A percentile compares a stretch with the other conserved stretches of the same genome.
Conservation (phyloP, 768 basidiomycete species). For the Agaricus bisporus region DNA sequence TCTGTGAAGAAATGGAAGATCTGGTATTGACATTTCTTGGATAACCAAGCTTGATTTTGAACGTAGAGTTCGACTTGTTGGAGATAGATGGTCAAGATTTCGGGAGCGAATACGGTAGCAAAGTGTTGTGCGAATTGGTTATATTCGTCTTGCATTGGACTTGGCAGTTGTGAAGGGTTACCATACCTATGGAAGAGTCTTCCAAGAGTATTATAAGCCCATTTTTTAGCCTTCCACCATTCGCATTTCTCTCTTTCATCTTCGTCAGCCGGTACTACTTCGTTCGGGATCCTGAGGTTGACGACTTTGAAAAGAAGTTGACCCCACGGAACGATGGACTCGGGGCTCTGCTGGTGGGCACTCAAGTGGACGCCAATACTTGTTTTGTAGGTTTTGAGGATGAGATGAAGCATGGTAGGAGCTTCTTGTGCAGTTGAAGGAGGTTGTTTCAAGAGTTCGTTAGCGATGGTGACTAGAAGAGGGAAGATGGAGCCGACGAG, state of each 20-base stretch:
- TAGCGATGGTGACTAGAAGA: slow-evolving; percentile 67
- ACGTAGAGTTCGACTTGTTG: slow-evolving; percentile 66
- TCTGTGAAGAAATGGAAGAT: slow-evolving; percentile 84
- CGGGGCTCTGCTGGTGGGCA: slow-evolving; percentile 64
- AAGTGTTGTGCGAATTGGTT: slow-evolving; percentile 72
- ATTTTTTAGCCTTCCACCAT: slow-evolving; percentile 94
- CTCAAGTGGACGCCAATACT: slow-evolving; percentile 73
- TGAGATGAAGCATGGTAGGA: slow-evolving; percentile 78
- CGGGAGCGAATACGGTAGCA: slow-evolving; percentile 72
- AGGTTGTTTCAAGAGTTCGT: slow-evolving; percentile 58
- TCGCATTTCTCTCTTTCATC: slow-evolving; percentile 73
- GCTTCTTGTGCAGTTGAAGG: slow-evolving; percentile 65
- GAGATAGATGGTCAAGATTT: slow-evolving; percentile 80
- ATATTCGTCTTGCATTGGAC: slow-evolving; percentile 64
- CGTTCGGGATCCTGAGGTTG: slow-evolving; percentile 61
- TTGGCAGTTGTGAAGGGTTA: slow-evolving; percentile 82
- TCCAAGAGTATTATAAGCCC: slow-evolving; percentile 81
- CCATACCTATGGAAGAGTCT: slow-evolving; percentile 81
- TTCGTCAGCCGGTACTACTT: slow-evolving; percentile 61
- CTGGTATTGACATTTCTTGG: slow-evolving; percentile 78
- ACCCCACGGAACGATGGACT: slow-evolving; percentile 85
- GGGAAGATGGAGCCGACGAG: slow-evolving; percentile 67
- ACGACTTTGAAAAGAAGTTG: slow-evolving; percentile 75
- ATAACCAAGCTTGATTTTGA: slow-evolving; percentile 71
- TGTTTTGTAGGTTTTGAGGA: slow-evolving; percentile 83